Base-by-base conservation (phyloP, 2,329 filamentous ascomycete genomes). In the Diaporthe citriasiana region DNA sequence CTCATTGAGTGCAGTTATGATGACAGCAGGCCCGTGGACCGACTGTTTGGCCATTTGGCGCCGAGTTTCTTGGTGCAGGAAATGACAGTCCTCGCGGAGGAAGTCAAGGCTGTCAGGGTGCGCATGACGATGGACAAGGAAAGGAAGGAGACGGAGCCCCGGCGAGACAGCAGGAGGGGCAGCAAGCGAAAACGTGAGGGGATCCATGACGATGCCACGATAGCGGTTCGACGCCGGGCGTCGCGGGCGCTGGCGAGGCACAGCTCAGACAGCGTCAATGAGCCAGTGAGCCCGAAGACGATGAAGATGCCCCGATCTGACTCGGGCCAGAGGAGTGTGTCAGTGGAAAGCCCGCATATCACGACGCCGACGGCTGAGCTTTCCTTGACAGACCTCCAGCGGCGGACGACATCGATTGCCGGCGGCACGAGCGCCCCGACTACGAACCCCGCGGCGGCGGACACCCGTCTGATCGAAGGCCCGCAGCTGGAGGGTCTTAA, bases 1-100 rank as follows among this genome's bases (percentile, higher is more conserved):
- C 96, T 98, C 80, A 97, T 99, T 78, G 97, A 99, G 85, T 98
- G 96, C 82, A 97, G 94, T 76, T 99, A 96, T 82, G 93, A 95
- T 75, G 93, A 98, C 81, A 90, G 90, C 10, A 93, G 95, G 79
- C 88, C 90, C 30, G 92, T 97, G 75, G 92, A 93, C 66, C 90
- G 92, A 0, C 87, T 99, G 0, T 99, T 95, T 77, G 97, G 97
- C 0, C 97, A 99, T 79, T 86, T 99, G 19, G 94, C 94, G 50
- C 97, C 97, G 0, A 88, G 91, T 0, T 97, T 95, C 81, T 84
- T 99, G 17, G 90, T 96, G 33, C 90, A 93, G 59, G 97, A 99
- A 82, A 86, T 99, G 74, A 87, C 87, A 45, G 88, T 85, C 0
- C 87, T 99, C 3, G 95, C 94, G 0, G 84, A 85, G 3, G 91